phyloP scores from a whole-genome alignment of 202 grass and related monocot species.

The Zizania palustris region DNA sequence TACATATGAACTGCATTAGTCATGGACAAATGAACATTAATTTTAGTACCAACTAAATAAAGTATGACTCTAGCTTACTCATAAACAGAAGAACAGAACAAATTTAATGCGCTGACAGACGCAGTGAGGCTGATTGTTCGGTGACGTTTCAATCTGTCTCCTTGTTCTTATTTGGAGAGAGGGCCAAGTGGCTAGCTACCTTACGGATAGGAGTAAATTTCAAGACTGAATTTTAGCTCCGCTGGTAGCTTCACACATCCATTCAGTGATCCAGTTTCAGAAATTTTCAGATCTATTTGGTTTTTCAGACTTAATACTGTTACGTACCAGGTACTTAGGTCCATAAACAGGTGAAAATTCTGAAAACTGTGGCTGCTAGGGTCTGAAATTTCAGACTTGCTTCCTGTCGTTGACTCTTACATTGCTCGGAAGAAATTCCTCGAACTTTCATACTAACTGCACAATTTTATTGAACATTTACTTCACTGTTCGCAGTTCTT shows the following conservation, averaged over 20 bases:
- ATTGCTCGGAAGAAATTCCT: not conserved
- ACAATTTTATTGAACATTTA: not conserved
- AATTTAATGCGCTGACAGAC: constrained; percentile 2
- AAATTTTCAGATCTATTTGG: not conserved
- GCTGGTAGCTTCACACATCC: not conserved
- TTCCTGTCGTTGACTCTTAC: not conserved
- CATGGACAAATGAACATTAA: not conserved
- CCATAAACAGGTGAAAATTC: constrained; percentile 4
- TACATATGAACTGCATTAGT: not conserved
- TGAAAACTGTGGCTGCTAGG: too few relatives aligned
- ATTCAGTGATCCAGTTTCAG: not conserved
- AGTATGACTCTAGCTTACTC: not conserved
- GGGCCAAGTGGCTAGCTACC: not conserved
- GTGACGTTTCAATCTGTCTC: constrained; percentile 4
- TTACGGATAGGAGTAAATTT: constrained; percentile 18
- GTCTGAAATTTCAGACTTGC: not conserved
- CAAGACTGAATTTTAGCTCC: not conserved
- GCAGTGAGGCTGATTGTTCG: not conserved
- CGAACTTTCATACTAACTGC: not conserved
- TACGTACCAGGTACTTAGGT: not conserved
- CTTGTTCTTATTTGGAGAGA: not conserved
- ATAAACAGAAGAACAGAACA: not conserved
- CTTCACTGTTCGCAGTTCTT: constrained; percentile 57
- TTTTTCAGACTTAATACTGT: not conserved
- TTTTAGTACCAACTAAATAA: not conserved